Percentiles rank a stretch among this genome's conserved stretches.
phyloP scores from a whole-genome alignment of 495 filamentous ascomycete species.

The Beverwykella pulmonaria region DNA sequence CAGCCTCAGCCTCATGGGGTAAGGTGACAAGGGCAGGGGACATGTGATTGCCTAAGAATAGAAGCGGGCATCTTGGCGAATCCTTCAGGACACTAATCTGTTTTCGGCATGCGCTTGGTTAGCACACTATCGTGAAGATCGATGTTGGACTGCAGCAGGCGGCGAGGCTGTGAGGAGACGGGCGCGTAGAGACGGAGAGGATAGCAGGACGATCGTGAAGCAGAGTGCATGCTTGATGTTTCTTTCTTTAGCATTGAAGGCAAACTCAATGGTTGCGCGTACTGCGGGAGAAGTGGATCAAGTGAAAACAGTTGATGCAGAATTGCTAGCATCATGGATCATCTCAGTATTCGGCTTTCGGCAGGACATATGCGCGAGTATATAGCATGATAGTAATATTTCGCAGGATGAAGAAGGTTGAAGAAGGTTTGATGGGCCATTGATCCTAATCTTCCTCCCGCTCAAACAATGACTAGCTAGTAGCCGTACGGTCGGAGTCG shows the following conservation, averaged over 20 bases:
- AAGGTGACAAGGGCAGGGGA: neutral
- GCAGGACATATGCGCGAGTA: neutral
- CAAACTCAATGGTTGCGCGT: neutral
- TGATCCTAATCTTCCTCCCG: constrained; percentile 18
- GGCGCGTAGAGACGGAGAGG: constrained; percentile 18
- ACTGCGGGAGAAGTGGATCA: neutral
- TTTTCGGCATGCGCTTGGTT: neutral
- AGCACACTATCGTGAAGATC: constrained; percentile 12
- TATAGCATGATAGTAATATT: neutral
- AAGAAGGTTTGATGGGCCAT: constrained; percentile 10
- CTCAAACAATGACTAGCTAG: neutral
- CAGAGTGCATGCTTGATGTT: neutral
- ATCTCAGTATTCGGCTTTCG: neutral
- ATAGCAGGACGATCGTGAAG: neutral
- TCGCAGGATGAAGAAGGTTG: constrained; percentile 10
- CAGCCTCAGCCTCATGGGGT: constrained; percentile 21
- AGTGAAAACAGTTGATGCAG: neutral
- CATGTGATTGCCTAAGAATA: constrained; percentile 21
- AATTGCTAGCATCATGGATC: neutral
- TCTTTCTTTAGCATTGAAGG: neutral
- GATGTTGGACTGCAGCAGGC: constrained; percentile 3
- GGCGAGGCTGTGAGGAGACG: constrained; percentile 22
- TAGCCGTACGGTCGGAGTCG: neutral
- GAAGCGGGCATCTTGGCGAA: constrained; percentile 9
- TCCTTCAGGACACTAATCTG: neutral